A percentile compares a stretch with the other conserved stretches of the same genome.
Evolutionary conservation across 1,284 basidiomycete species (phyloP).

Genomic region (Microbotryum scabiosae): DNA sequence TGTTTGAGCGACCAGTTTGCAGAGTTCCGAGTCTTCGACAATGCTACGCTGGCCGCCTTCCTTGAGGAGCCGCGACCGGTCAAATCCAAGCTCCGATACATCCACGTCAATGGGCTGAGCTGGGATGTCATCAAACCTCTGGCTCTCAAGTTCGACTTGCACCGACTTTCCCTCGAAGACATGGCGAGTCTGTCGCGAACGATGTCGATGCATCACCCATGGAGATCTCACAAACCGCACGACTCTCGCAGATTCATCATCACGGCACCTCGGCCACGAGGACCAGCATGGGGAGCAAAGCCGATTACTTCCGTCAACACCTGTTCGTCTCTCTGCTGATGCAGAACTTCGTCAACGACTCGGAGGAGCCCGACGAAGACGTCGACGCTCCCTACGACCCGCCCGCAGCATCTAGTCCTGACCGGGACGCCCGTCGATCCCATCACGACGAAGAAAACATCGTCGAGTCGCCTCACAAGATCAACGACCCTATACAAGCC

Average conservation of each 20-base stretch:
- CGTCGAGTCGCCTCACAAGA: background rate
- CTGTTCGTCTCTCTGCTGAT: conserved; percentile 58
- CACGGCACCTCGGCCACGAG: conserved; percentile 44
- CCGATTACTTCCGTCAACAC: conserved; percentile 58
- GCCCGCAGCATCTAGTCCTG: background rate
- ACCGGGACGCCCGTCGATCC: background rate
- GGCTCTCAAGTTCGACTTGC: conserved; percentile 57
- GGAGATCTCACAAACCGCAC: background rate
- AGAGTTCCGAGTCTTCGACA: conserved; percentile 50
- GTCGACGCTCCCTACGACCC: no score
- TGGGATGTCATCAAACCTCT: conserved; percentile 62
- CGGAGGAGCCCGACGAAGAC: conserved; percentile 16
- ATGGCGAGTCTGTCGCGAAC: conserved; percentile 41
- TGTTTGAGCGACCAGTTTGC: conserved; percentile 28
- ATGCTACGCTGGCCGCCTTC: conserved; percentile 50
- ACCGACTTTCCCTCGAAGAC: conserved; percentile 61
- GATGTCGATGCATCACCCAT: conserved; percentile 38
- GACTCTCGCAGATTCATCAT: background rate
- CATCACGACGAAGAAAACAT: conserved; percentile 10
- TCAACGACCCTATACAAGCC: background rate
- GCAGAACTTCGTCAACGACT: conserved; percentile 47
- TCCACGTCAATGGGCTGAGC: conserved; percentile 59
- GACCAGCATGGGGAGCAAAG: conserved; percentile 48
- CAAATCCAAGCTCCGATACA: conserved; percentile 60
- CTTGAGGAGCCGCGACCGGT: conserved; percentile 45